Conservation (phyloP, 768 basidiomycete species). For the Mycena galericulata region DNA sequence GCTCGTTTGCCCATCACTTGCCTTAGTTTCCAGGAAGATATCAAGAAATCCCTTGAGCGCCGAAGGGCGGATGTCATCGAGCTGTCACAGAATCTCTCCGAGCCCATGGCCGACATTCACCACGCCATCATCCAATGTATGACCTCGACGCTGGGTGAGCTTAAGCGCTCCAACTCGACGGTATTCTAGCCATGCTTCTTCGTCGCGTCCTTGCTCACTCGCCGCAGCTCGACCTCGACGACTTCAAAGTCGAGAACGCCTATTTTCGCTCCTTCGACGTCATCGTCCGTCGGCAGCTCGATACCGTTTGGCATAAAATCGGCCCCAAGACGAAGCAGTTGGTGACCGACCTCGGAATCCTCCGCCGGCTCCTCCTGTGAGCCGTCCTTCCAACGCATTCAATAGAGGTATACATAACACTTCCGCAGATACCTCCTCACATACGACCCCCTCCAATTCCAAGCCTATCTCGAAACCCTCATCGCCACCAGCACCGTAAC, state of each 20-base stretch:
- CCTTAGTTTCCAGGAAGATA: constrained; percentile 87
- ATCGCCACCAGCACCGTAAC: constrained; percentile 66
- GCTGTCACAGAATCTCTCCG: constrained; percentile 86
- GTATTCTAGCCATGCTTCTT: constrained; percentile 56
- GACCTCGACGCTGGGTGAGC: constrained; percentile 87
- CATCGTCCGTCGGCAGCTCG: constrained; percentile 88
- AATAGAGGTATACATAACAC: not conserved
- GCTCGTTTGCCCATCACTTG: constrained; percentile 18
- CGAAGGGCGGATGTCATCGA: constrained; percentile 94
- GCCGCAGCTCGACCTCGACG: constrained; percentile 91
- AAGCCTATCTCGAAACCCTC: constrained; percentile 91
- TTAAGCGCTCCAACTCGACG: constrained; percentile 86
- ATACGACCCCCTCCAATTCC: constrained; percentile 92
- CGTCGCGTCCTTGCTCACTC: not conserved
- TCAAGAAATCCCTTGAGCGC: constrained; percentile 85
- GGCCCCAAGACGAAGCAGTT: constrained; percentile 93
- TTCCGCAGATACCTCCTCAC: constrained; percentile 80
- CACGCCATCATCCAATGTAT: constrained; percentile 94
- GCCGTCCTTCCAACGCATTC: constrained; percentile 39
- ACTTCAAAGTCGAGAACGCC: constrained; percentile 91
- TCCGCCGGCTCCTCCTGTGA: constrained; percentile 85
- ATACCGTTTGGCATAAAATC: constrained; percentile 97
- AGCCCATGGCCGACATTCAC: constrained; percentile 93
- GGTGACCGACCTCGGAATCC: constrained; percentile 86
- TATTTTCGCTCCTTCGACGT: constrained; percentile 95